phyloP scores from a whole-genome alignment of 1,284 basidiomycete genomes.

The Ganoderma resinaceum region DNA sequence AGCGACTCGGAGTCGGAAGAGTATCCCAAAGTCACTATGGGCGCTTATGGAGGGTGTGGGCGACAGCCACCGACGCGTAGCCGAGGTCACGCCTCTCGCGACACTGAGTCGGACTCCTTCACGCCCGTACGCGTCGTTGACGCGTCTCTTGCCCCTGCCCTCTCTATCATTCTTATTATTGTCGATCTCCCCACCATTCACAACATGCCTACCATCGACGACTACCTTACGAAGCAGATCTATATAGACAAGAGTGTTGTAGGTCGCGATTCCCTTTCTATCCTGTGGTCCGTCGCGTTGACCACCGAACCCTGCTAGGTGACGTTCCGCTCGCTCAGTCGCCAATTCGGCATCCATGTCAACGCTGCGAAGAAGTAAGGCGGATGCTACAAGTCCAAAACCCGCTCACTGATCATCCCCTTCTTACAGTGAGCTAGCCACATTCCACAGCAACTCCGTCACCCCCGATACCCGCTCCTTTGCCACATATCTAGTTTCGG shows the following conservation, averaged over 20 bases:
- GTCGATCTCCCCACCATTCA: neutral
- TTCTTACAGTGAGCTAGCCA: slow-evolving; percentile 61
- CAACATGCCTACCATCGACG: slow-evolving; percentile 54
- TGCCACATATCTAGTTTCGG: slow-evolving; percentile 75
- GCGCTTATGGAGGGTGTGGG: too few species aligned
- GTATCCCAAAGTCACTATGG: neutral
- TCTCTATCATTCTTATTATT: neutral
- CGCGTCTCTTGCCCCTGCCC: slow-evolving; percentile 12
- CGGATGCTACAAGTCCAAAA: neutral
- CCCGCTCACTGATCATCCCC: neutral
- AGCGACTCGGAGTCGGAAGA: too few species aligned
- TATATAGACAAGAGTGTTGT: slow-evolving; percentile 70
- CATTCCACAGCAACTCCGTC: slow-evolving; percentile 53
- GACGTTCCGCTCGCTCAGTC: slow-evolving; percentile 76
- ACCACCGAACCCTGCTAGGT: slow-evolving; percentile 52
- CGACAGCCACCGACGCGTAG: slow-evolving; percentile 30
- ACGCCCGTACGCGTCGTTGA: slow-evolving; percentile 1
- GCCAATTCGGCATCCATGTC: slow-evolving; percentile 71
- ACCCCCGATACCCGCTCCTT: slow-evolving; percentile 50
- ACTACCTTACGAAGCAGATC: slow-evolving; percentile 70
- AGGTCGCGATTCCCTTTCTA: slow-evolving; percentile 34
- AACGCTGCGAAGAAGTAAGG: slow-evolving; percentile 76
- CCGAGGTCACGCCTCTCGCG: slow-evolving; percentile 25
- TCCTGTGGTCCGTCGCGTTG: neutral
- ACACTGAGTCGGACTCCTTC: neutral